Percentiles rank a stretch among this genome's conserved stretches.
These are phyloP conservation scores for Russula dissimulans DNA, from an alignment of 768 basidiomycete species.

Conservation along the genomic window DNA sequence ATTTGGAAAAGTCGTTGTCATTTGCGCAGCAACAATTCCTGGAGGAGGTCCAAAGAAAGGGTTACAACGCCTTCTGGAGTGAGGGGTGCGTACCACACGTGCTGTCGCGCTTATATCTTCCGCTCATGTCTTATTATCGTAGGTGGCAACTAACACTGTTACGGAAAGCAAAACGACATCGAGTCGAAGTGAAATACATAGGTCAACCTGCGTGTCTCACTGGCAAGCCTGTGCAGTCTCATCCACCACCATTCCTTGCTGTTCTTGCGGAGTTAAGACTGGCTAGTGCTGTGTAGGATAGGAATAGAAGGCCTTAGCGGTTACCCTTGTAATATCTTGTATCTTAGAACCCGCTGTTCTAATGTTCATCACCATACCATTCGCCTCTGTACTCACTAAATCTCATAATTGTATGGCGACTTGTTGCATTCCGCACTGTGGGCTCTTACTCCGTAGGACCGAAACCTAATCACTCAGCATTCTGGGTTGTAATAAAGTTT, in stretches of 20 bases:
- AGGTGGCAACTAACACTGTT: constrained; percentile 64
- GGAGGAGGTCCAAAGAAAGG: constrained; percentile 42
- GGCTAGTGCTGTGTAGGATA: not conserved
- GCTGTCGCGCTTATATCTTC: not conserved
- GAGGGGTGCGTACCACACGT: constrained; percentile 45
- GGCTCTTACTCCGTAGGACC: not conserved
- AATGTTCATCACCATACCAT: not conserved
- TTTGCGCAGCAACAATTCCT: constrained; percentile 61
- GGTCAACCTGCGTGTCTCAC: constrained; percentile 54
- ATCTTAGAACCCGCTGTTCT: constrained; percentile 5
- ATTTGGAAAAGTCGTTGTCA: constrained; percentile 43
- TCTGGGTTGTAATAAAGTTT: too few species aligned
- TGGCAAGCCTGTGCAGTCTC: constrained; percentile 37
- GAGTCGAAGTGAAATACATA: constrained; percentile 60
- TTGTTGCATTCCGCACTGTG: not conserved
- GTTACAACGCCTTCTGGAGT: constrained; percentile 52
- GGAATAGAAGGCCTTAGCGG: too few species aligned
- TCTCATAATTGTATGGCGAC: constrained; percentile 1
- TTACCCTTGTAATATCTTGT: constrained; percentile 5
- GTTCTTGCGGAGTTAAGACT: constrained; percentile 39
- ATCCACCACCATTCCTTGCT: constrained; percentile 58
- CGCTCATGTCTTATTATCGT: not conserved
- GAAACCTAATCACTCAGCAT: too few species aligned
- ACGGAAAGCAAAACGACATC: constrained; percentile 51
- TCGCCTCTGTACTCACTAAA: not conserved